A percentile compares a stretch with the other conserved stretches of the same genome.
Conservation (phyloP, 345 rosid genomes). For the Laguncularia racemosa region DNA sequence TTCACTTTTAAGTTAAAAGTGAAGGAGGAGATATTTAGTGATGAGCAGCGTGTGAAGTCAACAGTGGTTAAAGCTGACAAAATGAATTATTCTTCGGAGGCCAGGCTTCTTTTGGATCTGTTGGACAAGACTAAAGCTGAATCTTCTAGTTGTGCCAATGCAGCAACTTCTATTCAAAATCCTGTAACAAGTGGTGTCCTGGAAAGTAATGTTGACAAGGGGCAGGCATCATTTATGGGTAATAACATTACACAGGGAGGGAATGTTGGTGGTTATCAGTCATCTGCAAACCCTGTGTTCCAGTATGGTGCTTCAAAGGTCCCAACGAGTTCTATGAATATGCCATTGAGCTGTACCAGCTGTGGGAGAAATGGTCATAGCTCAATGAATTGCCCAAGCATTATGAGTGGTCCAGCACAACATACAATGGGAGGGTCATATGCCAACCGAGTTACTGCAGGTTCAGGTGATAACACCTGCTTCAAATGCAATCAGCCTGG, state of each 20-base stretch:
- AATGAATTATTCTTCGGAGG: slow-evolving; percentile 46
- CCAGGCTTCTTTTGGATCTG: slow-evolving; percentile 55
- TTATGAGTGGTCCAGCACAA: slow-evolving; percentile 44
- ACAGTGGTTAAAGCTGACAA: slow-evolving; percentile 73
- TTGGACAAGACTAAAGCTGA: slow-evolving; percentile 44
- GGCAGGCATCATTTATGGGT: too few relatives aligned
- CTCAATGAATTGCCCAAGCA: slow-evolving; percentile 63
- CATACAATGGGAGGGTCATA: slow-evolving; percentile 21
- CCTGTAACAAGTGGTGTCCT: slow-evolving; percentile 11
- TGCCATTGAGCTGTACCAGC: slow-evolving; percentile 28
- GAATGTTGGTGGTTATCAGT: slow-evolving; percentile 19
- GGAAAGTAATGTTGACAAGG: not conserved
- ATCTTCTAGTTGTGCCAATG: slow-evolving; percentile 17
- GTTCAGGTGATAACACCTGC: slow-evolving; percentile 32
- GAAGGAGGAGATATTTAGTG: slow-evolving; percentile 80
- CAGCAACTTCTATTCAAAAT: slow-evolving; percentile 23
- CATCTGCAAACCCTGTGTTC: slow-evolving; percentile 31
- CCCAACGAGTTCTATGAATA: slow-evolving; percentile 13
- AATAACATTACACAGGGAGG: too few relatives aligned
- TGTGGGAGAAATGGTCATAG: slow-evolving; percentile 67
- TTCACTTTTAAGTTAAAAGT: slow-evolving; percentile 77
- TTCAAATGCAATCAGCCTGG: slow-evolving; percentile 55
- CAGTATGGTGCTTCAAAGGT: slow-evolving; percentile 27
- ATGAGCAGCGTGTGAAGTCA: slow-evolving; percentile 85
- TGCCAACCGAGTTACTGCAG: slow-evolving; percentile 22